phyloP scores from a whole-genome alignment of 192 early-diverging fungal genomes.

The Umbelopsis vinacea region DNA sequence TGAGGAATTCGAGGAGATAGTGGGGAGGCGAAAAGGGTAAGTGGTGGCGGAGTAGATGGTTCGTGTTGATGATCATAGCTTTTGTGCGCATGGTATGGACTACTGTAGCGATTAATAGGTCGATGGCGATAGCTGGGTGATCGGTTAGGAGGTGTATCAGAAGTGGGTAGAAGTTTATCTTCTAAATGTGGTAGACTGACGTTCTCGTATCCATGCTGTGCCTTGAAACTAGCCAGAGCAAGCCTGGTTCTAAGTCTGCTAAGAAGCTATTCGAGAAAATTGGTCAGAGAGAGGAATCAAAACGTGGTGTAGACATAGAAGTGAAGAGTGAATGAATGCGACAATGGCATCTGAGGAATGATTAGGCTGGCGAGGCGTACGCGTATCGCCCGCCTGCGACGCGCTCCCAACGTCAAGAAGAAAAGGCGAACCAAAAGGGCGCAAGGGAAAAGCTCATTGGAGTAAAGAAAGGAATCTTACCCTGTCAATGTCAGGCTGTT shows the following conservation, averaged over 20 bases:
- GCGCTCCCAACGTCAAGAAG: neutral
- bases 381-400: neutral
- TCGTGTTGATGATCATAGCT: neutral
- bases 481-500: constrained; percentile 17
- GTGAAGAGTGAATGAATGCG: neutral
- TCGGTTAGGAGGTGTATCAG: neutral
- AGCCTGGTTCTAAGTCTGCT: constrained; percentile 34
- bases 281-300: neutral
- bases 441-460: too few species aligned
- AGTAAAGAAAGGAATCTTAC: neutral
- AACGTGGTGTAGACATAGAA: neutral
- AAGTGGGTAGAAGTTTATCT: constrained; percentile 2
- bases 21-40: constrained; percentile 6
- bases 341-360: neutral
- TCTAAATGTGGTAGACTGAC: constrained; percentile 5
- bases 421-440: neutral
- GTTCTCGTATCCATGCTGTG: constrained; percentile 36
- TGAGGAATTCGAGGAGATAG: constrained; percentile 16
- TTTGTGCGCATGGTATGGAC: neutral
- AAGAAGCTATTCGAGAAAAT: constrained; percentile 25
- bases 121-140: neutral
- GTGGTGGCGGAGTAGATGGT: constrained; percentile 10
- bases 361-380: neutral
- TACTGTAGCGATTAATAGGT: neutral
- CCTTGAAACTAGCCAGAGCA: constrained; percentile 35